These are phyloP conservation scores for Botrytis medusae DNA, from an alignment of 2,329 filamentous ascomycete species.

Conservation along the genomic window DNA sequence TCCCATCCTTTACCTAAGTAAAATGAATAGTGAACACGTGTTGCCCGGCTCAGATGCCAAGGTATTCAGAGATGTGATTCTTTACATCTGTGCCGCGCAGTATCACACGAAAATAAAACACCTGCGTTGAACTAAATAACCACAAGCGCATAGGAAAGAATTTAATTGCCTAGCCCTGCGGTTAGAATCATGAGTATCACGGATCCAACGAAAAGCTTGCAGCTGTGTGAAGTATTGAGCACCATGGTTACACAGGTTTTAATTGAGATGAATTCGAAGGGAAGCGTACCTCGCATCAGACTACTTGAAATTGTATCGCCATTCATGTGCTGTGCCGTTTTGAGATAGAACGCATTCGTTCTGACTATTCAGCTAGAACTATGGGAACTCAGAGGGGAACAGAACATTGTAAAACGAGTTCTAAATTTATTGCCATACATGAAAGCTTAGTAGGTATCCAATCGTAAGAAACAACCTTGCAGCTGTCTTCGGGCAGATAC, in stretches of 20 bases:
- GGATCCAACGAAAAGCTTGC: background rate
- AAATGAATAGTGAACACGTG: background rate
- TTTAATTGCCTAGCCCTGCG: no score
- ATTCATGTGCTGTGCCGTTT: background rate
- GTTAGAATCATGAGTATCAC: background rate
- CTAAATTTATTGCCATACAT: background rate
- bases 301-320: no score
- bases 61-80: background rate
- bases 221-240: background rate
- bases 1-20: background rate
- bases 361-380: background rate
- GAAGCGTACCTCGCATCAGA: background rate
- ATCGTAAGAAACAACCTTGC: background rate
- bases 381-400: background rate
- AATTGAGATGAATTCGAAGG: background rate
- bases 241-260: background rate
- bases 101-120: background rate
- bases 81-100: background rate
- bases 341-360: background rate
- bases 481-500: background rate
- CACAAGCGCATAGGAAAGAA: background rate
- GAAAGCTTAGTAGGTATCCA: background rate
- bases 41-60: background rate
- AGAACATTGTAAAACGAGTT: background rate
- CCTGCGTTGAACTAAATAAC: background rate